Evolutionary conservation across 2,329 filamentous ascomycete species (phyloP), one percentile per base, ranked within the genome.

Genomic region (Nothopassalora personata): DNA sequence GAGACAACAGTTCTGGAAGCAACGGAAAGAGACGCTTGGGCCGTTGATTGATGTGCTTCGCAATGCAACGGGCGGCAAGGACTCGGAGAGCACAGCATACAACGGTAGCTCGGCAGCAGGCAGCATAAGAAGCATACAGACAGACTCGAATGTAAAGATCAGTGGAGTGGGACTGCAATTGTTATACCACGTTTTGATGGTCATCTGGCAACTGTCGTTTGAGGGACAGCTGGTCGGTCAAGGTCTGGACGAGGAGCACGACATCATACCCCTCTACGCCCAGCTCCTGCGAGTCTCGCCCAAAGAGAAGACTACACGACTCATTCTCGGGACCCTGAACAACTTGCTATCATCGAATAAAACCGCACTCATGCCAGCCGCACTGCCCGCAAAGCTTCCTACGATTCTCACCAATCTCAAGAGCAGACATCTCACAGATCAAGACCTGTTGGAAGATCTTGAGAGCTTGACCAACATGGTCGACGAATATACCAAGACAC

Each of bases 171-270:
- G 91, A 1, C 79, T 99, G 45, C 94, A 99, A 74, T 83, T 97
- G 45, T 82, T 99, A 45, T 99, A 99, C 73, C 91, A 97, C 70
- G 89, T 97, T 15, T 82, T 99, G 23, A 81, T 99, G 53, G 92
- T 96, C 11, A 79, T 99, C 59, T 99, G 94, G 94, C 92, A 97
- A 79, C 81, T 99, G 66, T 96, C 91, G 71, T 99, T 99, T 66
- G 94, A 97, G 73, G 84, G 81, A 31, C 75, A 79, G 59, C 73
- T 85, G 11, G 80, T 88, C 52, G 90, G 91, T 11, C 86, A 88
- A 60, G 91, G 93, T 46, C 80, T 99, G 59, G 90, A 97, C 75
- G 86, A 91, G 67, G 92, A 97, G 75, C 91, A 96, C 76, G 92
- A 97, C 70, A 88, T 97, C 66, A 83, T 97, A 63, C 83, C 91